Conservation (phyloP, 2,329 filamentous ascomycete genomes). For the Saccharata proteae region DNA sequence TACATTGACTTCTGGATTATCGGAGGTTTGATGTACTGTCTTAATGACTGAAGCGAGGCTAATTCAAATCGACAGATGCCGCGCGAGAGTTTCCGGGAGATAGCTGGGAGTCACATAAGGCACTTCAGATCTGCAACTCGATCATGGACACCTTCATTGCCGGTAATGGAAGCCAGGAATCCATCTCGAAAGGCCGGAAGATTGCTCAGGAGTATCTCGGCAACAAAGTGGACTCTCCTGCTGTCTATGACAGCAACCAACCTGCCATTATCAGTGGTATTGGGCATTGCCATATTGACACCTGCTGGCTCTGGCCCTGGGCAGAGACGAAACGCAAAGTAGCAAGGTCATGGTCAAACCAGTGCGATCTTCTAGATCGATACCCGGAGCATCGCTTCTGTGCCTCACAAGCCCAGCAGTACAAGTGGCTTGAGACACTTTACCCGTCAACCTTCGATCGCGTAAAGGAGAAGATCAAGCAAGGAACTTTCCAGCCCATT, state of each 20-base stretch:
- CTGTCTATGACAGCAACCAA: conserved; percentile 69
- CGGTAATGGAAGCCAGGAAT: conserved; percentile 57
- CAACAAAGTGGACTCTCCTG: conserved; percentile 63
- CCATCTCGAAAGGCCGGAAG: conserved; percentile 66
- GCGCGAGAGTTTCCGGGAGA: conserved; percentile 81
- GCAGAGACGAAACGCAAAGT: conserved; percentile 96
- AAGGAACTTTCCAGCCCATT: conserved; percentile 85
- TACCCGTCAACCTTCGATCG: conserved; percentile 85
- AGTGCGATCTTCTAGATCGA: conserved; percentile 87
- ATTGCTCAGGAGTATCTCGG: conserved; percentile 79
- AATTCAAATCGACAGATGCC: conserved; percentile 46
- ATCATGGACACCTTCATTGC: conserved; percentile 87
- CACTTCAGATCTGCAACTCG: conserved; percentile 67
- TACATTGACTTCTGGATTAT: conserved; percentile 96
- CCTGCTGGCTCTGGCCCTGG: conserved; percentile 97
- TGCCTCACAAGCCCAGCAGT: conserved; percentile 91
- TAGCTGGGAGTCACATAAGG: conserved; percentile 80
- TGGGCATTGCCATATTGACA: conserved; percentile 96
- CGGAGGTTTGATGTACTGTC: conserved; percentile 27
- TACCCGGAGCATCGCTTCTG: conserved; percentile 91
- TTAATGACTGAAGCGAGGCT: background rate
- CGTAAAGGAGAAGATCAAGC: conserved; percentile 81
- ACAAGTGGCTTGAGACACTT: conserved; percentile 86
- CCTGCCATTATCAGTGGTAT: conserved; percentile 74
- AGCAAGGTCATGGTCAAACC: conserved; percentile 89